Base-by-base conservation (phyloP, 1,139 yeast genomes). In the Zygosaccharomyces sapae region DNA sequence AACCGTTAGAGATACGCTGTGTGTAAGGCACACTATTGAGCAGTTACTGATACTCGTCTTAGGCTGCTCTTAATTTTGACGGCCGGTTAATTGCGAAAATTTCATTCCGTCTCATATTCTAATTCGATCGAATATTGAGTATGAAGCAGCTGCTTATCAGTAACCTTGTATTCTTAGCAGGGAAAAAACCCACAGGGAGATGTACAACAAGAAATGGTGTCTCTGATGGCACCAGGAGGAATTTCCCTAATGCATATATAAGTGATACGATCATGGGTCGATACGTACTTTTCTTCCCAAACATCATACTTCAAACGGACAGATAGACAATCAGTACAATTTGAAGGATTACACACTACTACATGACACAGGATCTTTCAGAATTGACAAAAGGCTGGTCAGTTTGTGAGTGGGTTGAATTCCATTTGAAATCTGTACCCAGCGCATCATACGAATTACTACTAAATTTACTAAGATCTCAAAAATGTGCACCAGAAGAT, bases 361-460 rank as follows among this genome's bases (percentile, higher is more conserved):
- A 27, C 5, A 37, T 37, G 40, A 31, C 18, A 27, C 38, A 25
- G 39, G 39, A 37, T n/a, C 22, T 33, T 27, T 16, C 43, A 16
- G 43, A 44, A 41, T 41, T 31, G 27, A 29, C 44, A 33, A 43
- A 38, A 37, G 86, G 85, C 36, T 80, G 85, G 85, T 74, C 86
- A n/a, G 70, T 80, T 34, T 62, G 72, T 20, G 80, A 89, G 55
- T 89, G 96, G 96, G 70, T 74, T 40, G 68, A 75, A 37, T 84
- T 78, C 72, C 95, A 88, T 64, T 70, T 67, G 56, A 72, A 74
- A 41, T 68, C 83, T n/a, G 74, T 86, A 1, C 83, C 88, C 10
- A 74, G 74, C 20, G 77, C 76, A 44, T 86, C 95, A 8, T 75
- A 76, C 45, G 67, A 71, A 7, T 61, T 74, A 33, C 71, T 89